Evolutionary conservation across 2,329 filamentous ascomycete genomes (phyloP).

Genomic region (Aspergillus pseudonomiae): DNA sequence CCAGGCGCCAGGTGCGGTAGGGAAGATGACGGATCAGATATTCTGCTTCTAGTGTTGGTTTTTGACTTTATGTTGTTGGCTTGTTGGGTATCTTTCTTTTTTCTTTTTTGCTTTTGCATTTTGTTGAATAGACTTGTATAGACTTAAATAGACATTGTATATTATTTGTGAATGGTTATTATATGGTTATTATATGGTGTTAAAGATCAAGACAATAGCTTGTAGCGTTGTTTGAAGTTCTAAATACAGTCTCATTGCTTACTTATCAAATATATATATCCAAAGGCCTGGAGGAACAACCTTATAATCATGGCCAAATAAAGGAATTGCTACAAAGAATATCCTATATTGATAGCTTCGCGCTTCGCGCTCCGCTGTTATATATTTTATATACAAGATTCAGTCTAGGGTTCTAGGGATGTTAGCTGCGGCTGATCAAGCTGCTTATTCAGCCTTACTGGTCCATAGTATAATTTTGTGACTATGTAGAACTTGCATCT

Average conservation of each 20-base stretch:
- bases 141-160: background rate
- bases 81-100: background rate
- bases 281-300: too few species aligned
- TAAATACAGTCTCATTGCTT: background rate
- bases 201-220: background rate
- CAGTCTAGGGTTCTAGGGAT: too few species aligned
- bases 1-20: conserved; percentile 51
- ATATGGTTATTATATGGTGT: background rate
- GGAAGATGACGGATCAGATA: conserved; percentile 59
- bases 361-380: too few species aligned
- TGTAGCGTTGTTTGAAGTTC: background rate
- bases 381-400: too few species aligned
- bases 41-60: conserved; percentile 52
- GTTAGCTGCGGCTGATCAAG: too few species aligned
- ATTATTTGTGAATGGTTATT: background rate
- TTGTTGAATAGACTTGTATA: background rate
- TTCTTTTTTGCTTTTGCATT: background rate
- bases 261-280: background rate
- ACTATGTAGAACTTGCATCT: too few species aligned
- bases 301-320: too few species aligned
- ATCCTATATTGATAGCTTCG: too few species aligned
- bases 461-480: too few species aligned
- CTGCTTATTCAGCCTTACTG: too few species aligned
- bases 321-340: too few species aligned
- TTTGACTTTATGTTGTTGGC: background rate